A percentile compares a stretch with the other conserved stretches of the same genome.
phyloP scores from a whole-genome alignment of 2,329 filamentous ascomycete species.

The Elsinoe batatas region DNA sequence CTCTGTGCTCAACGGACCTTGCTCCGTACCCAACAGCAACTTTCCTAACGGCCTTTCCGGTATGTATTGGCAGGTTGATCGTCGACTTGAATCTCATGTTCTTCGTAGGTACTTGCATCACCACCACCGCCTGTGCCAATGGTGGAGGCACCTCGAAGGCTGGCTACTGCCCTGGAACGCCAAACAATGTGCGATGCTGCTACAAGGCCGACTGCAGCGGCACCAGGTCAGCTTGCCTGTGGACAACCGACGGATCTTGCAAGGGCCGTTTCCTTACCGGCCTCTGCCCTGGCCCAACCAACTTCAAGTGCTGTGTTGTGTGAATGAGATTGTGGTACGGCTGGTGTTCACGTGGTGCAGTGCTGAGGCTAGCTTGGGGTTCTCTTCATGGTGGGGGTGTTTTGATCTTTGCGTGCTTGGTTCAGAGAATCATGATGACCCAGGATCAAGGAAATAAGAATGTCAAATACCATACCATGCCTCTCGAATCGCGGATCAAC shows the following conservation, averaged over 20 bases:
- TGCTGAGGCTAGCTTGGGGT: not conserved
- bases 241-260: not conserved
- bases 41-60: not conserved
- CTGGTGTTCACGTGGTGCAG: not conserved
- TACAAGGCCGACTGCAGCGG: constrained; percentile 5
- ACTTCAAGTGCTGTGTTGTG: not conserved
- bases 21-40: not conserved
- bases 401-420: no score
- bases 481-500: no score
- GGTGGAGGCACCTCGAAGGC: not conserved
- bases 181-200: constrained; percentile 3
- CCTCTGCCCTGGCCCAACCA: not conserved
- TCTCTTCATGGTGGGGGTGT: not conserved
- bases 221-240: not conserved
- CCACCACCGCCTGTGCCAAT: not conserved
- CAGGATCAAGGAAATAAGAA: no score
- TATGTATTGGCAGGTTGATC: not conserved
- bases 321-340: not conserved
- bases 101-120: constrained; percentile 3
- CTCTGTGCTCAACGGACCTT: constrained; percentile 7
- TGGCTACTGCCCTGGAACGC: constrained; percentile 5
- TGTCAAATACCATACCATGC: no score
- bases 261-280: not conserved
- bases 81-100: not conserved
- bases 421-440: no score